phyloP scores from a whole-genome alignment of 2,329 filamentous ascomycete species.

The Cladobotryum protrusum region DNA sequence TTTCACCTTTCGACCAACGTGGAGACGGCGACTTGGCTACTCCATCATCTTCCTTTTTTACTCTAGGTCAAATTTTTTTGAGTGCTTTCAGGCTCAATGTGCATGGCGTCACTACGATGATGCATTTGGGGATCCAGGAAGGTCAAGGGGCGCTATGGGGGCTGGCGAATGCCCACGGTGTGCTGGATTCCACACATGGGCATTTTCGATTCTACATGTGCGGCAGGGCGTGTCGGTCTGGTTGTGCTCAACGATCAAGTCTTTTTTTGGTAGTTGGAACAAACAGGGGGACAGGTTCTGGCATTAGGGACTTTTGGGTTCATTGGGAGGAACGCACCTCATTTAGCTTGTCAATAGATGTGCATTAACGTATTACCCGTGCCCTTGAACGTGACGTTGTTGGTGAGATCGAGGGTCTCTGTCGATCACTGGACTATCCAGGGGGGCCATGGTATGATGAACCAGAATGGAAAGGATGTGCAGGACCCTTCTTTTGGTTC shows the following conservation, averaged over 20 bases:
- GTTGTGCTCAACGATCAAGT: not conserved
- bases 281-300: not conserved
- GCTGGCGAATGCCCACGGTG: constrained; percentile 7
- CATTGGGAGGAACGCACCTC: no score
- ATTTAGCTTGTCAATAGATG: no score
- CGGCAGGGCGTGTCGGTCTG: not conserved
- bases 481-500: no score
- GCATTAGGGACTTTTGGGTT: constrained; percentile 1
- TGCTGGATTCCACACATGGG: constrained; percentile 12
- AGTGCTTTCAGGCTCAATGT: constrained; percentile 8
- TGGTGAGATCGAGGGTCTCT: no score
- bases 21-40: constrained; percentile 3
- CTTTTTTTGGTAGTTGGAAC: no score
- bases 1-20: constrained; percentile 6
- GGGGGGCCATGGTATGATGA: no score
- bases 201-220: constrained; percentile 7
- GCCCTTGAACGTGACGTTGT: no score
- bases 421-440: no score
- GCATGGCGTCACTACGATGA: constrained; percentile 15
- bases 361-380: no score
- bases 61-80: constrained; percentile 5
- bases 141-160: constrained; percentile 8
- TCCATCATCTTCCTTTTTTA: not conserved
- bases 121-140: constrained; percentile 11
- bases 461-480: no score